Evolutionary conservation across 306 rosid species (phyloP).

Genomic region (Prunus armeniaca): DNA sequence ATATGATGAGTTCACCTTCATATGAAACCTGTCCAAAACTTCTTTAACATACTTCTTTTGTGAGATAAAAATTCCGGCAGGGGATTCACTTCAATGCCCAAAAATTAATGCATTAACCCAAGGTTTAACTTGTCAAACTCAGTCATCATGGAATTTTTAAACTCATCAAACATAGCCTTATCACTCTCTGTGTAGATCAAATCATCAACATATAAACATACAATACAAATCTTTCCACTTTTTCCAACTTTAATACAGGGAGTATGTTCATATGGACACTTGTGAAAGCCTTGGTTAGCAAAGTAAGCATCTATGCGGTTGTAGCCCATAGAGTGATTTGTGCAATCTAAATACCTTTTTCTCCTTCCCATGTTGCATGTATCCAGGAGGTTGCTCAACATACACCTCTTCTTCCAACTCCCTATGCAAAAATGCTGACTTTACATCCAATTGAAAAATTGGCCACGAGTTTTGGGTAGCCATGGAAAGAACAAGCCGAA

Average conservation of each 20-base stretch:
- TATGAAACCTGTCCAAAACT: background rate
- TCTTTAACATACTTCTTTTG: background rate
- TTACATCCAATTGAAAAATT: background rate
- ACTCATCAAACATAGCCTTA: too few species aligned
- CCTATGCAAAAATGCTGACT: background rate
- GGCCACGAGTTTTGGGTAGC: background rate
- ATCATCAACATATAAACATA: background rate
- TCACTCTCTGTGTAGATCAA: too few species aligned
- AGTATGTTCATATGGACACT: background rate
- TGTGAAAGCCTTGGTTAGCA: background rate
- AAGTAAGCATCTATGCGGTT: background rate
- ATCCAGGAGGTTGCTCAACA: too few species aligned
- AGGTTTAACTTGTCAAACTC: too few species aligned
- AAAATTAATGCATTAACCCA: background rate
- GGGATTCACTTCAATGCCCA: background rate
- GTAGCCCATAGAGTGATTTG: background rate
- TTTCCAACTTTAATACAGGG: background rate
- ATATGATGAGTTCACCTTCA: background rate
- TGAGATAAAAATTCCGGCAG: background rate
- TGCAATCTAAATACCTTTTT: too few species aligned
- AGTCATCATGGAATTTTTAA: too few species aligned
- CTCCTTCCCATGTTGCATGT: too few species aligned
- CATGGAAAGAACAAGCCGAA: background rate
- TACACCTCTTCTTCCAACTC: background rate
- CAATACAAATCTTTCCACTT: background rate